Base-by-base conservation (phyloP, 108 stramenopile species). In the Cyclotella atomus region DNA sequence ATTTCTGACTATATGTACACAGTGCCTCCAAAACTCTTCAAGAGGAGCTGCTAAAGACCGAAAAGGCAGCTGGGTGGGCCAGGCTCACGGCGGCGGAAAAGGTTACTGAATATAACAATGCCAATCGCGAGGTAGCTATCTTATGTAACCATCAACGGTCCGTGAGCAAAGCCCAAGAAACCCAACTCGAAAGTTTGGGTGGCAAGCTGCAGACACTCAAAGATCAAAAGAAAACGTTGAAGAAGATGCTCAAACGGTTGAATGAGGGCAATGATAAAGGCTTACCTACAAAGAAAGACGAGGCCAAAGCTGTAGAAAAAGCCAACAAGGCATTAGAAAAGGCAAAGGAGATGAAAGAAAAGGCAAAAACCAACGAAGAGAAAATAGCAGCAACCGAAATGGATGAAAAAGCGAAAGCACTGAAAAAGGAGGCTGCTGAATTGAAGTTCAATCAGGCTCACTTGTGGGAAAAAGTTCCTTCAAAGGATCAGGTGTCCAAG, bases 111-210 rank as follows among this genome's bases (percentile, higher is more conserved):
- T 99, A 99, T 92, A 98, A 99, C 76, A 96, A 93, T 62, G 99
- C 99, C 46, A 99, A 99, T 87, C 90, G 98, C 3, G 86, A 96
- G 84, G 99, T 99, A 45, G 98, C 99, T 19, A 99, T 99, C 60
- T 85, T 99, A 30, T 99, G 99, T 83, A 99, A 99, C 79, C 99
- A 99, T 78, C 99, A 99, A 75, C 86, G 89, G 62, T 95, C 98
- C 45, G 98, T 98, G 46, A 96, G 95, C 77, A 99, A 99, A 77
- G 92, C 95, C 7, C 93, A 95, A 53, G 97, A 97, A 76, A 90
- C 89, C 0, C 82, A 85, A 43, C 70, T 97, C 10, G 96, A 94
- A 62, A 89, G 64, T 46, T 73, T 94, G 35, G 90, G 88, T 16
- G 83, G 43, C 15, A 91, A 89, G 49, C 75, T 99, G 27, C 89